Conservation (phyloP, 306 rosid genomes). For the Dalbergia cochinchinensis region DNA sequence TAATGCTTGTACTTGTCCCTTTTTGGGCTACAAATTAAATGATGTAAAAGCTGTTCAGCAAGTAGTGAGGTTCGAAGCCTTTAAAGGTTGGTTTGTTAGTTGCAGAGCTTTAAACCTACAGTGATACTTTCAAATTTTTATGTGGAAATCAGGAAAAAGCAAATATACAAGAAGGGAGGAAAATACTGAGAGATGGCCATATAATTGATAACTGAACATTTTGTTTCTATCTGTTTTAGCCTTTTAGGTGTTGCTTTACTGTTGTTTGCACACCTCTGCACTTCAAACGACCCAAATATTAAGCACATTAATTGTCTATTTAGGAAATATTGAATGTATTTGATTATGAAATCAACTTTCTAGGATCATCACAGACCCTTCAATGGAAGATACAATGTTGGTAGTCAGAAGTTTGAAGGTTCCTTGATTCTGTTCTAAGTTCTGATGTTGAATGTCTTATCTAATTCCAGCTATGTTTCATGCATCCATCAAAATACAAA, state of each 20-base stretch:
- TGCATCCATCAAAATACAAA: slow-evolving; percentile 95
- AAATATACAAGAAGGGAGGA: background rate
- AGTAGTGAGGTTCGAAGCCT: background rate
- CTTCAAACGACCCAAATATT: slow-evolving; percentile 34
- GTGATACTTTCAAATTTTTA: background rate
- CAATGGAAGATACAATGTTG: slow-evolving; percentile 8
- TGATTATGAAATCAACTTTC: slow-evolving; percentile 27
- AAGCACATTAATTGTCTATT: slow-evolving; percentile 8
- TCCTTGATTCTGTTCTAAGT: slow-evolving; percentile 28
- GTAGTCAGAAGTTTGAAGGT: slow-evolving; percentile 25
- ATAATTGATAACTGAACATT: slow-evolving; percentile 11
- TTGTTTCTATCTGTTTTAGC: slow-evolving; percentile 24
- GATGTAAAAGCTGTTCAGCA: slow-evolving; percentile 18
- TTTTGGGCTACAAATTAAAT: slow-evolving; percentile 14
- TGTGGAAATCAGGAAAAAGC: too few relatives aligned
- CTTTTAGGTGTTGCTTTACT: slow-evolving; percentile 23
- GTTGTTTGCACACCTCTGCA: background rate
- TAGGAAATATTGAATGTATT: slow-evolving; percentile 35
- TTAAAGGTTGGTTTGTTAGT: background rate
- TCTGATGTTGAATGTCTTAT: slow-evolving; percentile 45
- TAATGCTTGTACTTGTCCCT: slow-evolving; percentile 22
- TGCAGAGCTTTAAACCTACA: slow-evolving; percentile 19
- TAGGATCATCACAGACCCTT: slow-evolving; percentile 26
- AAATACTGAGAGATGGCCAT: slow-evolving; percentile 15
- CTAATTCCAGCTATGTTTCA: slow-evolving; percentile 77